phyloP scores from a whole-genome alignment of 192 early-diverging fungal genomes.

The Gamsiella multidivaricata region DNA sequence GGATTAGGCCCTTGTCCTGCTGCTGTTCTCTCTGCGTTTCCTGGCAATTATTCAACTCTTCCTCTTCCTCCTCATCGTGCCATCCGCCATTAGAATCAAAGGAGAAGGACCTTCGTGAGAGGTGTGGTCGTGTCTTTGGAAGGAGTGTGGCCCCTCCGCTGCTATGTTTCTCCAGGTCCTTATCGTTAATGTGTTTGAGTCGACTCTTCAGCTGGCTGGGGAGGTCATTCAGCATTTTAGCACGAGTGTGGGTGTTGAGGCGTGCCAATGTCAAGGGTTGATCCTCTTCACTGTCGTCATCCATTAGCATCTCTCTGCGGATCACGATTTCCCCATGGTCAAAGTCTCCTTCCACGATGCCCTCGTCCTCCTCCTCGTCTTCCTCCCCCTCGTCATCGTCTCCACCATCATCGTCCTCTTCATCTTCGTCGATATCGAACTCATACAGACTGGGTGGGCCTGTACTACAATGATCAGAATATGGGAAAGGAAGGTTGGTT shows the following conservation, averaged over 20 bases:
- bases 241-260: neutral
- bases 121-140: neutral
- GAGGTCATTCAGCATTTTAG: slow-evolving; percentile 11
- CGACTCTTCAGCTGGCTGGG: slow-evolving; percentile 26
- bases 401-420: slow-evolving; percentile 19
- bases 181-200: slow-evolving; percentile 19
- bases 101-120: slow-evolving; percentile 22
- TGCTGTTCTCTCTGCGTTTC: neutral
- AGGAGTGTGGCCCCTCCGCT: neutral
- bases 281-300: neutral
- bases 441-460: slow-evolving; percentile 50
- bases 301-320: neutral
- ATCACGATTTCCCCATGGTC: neutral
- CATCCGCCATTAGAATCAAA: slow-evolving; percentile 39
- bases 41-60: neutral
- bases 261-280: neutral
- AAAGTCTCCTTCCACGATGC: neutral
- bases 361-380: slow-evolving; percentile 2
- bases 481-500: slow-evolving; percentile 49
- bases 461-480: slow-evolving; percentile 53
- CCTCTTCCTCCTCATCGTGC: slow-evolving; percentile 28
- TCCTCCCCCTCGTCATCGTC: slow-evolving; percentile 4
- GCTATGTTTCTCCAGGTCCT: neutral
- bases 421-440: slow-evolving; percentile 16
- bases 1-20: slow-evolving; percentile 25